A percentile compares a stretch with the other conserved stretches of the same genome.
Conservation (phyloP, 2,329 filamentous ascomycete genomes). For the Zymoseptoria ardabiliae region DNA sequence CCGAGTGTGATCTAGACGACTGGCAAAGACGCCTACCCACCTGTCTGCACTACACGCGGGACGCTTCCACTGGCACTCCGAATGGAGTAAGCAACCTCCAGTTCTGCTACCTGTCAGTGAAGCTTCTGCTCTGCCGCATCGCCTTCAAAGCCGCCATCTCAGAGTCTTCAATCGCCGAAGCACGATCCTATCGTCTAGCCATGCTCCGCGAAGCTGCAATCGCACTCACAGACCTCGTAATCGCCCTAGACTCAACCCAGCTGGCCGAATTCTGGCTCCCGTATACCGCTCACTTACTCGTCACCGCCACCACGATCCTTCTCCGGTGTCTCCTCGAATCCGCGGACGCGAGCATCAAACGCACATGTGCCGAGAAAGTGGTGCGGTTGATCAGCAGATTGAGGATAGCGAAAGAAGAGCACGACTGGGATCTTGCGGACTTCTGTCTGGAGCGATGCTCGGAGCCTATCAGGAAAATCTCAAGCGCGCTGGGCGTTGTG, state of each 20-base stretch:
- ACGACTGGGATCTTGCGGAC: constrained; percentile 46
- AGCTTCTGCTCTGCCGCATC: constrained; percentile 33
- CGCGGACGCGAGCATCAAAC: constrained; percentile 39
- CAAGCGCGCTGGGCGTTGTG: constrained; percentile 10
- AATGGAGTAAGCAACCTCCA: constrained; percentile 31
- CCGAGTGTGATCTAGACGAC: constrained; percentile 29
- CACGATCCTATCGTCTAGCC: constrained; percentile 28
- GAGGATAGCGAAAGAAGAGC: constrained; percentile 1
- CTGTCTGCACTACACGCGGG: constrained; percentile 23
- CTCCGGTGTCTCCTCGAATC: constrained; percentile 48
- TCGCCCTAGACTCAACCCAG: constrained; percentile 39
- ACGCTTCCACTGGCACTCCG: neutral
- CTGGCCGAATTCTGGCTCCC: constrained; percentile 48
- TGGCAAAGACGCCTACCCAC: constrained; percentile 31
- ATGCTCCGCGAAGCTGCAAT: constrained; percentile 45
- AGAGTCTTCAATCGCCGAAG: constrained; percentile 20
- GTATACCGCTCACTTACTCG: constrained; percentile 47
- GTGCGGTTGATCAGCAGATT: constrained; percentile 5
- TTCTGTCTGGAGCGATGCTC: constrained; percentile 44
- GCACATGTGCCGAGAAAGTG: constrained; percentile 37
- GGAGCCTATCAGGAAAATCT: constrained; percentile 32
- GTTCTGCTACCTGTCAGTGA: constrained; percentile 35
- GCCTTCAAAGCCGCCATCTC: constrained; percentile 23
- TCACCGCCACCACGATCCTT: constrained; percentile 47
- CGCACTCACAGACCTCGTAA: constrained; percentile 44